Percentiles rank a stretch among this genome's conserved stretches.
Conservation (phyloP, 495 filamentous ascomycete species). For the Patellaria atrata region DNA sequence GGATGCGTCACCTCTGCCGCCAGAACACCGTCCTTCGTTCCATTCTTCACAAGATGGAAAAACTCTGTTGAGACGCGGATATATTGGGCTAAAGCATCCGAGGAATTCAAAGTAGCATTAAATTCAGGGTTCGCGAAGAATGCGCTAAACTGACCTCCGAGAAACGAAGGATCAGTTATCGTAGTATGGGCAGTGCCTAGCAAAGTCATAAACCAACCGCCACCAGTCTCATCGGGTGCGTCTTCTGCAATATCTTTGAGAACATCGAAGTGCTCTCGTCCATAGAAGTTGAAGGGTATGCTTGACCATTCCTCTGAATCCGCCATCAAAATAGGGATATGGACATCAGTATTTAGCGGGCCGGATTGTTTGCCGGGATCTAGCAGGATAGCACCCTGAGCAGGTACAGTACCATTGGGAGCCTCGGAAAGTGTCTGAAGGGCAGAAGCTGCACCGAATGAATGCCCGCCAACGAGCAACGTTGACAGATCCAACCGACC, state of each 20-base stretch:
- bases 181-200: constrained; percentile 36
- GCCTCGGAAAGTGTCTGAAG: constrained; percentile 33
- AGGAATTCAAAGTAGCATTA: constrained; percentile 24
- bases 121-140: constrained; percentile 35
- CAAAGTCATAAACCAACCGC: constrained; percentile 41
- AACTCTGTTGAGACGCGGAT: constrained; percentile 34
- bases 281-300: constrained; percentile 32
- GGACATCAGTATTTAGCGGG: constrained; percentile 35
- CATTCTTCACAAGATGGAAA: constrained; percentile 24
- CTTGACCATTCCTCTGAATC: constrained; percentile 39
- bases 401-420: constrained; percentile 15
- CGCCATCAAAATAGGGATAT: constrained; percentile 34
- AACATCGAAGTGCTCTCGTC: constrained; percentile 36
- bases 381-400: constrained; percentile 14
- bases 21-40: constrained; percentile 8
- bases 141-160: no score
- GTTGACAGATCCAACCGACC: constrained; percentile 24
- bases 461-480: constrained; percentile 34
- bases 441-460: constrained; percentile 35
- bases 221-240: constrained; percentile 12
- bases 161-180: constrained; percentile 39
- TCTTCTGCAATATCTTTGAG: constrained; percentile 31
- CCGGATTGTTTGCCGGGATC: constrained; percentile 36
- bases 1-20: constrained; percentile 6
- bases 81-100: constrained; percentile 31